Evolutionary conservation across 371 early-diverging fungal species (phyloP).

Genomic region (Nematocida sp.): DNA sequence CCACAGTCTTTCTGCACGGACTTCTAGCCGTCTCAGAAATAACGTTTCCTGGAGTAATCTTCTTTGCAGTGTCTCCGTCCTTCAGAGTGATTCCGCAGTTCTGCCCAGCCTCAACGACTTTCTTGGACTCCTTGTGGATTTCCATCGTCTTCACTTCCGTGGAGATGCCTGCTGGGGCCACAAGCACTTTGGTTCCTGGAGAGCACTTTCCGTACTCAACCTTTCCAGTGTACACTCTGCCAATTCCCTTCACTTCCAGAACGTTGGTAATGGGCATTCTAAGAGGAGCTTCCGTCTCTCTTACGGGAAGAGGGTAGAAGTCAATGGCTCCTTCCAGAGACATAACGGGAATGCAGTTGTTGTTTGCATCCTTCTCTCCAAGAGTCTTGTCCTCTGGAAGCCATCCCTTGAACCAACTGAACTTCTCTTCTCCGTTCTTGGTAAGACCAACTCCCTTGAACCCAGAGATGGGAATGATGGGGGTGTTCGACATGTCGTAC

Average conservation of each 20-base stretch:
- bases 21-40: conserved; percentile 52
- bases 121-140: conserved; percentile 57
- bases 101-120: conserved; percentile 56
- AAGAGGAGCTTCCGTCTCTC: conserved; percentile 92
- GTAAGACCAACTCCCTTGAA: conserved; percentile 88
- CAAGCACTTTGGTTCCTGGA: conserved; percentile 78
- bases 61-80: conserved; percentile 29
- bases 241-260: conserved; percentile 93
- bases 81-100: conserved; percentile 63
- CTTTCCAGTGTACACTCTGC: conserved; percentile 90
- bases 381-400: conserved; percentile 66
- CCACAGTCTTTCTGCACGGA: conserved; percentile 41
- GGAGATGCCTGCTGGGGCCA: conserved; percentile 55
- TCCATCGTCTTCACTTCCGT: conserved; percentile 62
- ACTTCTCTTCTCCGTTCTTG: conserved; percentile 75
- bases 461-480: conserved; percentile 73
- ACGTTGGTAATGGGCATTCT: conserved; percentile 81
- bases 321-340: conserved; percentile 84
- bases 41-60: conserved; percentile 60
- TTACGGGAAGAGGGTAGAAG: conserved; percentile 79
- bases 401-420: conserved; percentile 63
- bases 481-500: conserved; percentile 86
- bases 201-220: conserved; percentile 84
- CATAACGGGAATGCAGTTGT: conserved; percentile 72
- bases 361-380: too few relatives aligned